Conservation (phyloP, 2,329 filamentous ascomycete genomes). For the Aspergillus sp. region DNA sequence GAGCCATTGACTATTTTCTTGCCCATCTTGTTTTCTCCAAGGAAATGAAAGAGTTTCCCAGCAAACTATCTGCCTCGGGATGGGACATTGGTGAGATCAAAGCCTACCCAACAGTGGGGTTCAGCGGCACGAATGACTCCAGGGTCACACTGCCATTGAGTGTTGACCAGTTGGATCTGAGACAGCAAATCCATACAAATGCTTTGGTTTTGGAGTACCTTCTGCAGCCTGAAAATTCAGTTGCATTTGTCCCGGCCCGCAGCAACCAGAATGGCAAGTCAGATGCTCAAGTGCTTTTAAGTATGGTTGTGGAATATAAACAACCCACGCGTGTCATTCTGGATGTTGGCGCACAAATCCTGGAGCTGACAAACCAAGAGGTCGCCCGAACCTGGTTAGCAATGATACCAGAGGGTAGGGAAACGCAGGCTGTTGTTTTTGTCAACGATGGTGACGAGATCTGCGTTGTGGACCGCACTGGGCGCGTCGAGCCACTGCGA, state of each 20-base stretch:
- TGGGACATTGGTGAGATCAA: slow-evolving; percentile 61
- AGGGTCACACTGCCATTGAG: slow-evolving; percentile 56
- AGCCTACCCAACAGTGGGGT: slow-evolving; percentile 58
- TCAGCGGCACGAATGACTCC: slow-evolving; percentile 70
- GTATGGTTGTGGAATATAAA: slow-evolving; percentile 41
- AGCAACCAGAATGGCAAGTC: slow-evolving; percentile 8
- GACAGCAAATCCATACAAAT: slow-evolving; percentile 62
- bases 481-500: slow-evolving; percentile 42
- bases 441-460: slow-evolving; percentile 43
- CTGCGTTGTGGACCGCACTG: slow-evolving; percentile 30
- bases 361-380: slow-evolving; percentile 61
- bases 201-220: slow-evolving; percentile 64
- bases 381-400: slow-evolving; percentile 58
- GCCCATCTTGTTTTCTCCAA: slow-evolving; percentile 59
- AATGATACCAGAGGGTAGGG: slow-evolving; percentile 11
- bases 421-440: slow-evolving; percentile 54
- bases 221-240: slow-evolving; percentile 52
- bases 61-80: slow-evolving; percentile 64
- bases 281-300: slow-evolving; percentile 39
- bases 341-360: slow-evolving; percentile 71
- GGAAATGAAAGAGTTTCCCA: slow-evolving; percentile 62
- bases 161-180: slow-evolving; percentile 58
- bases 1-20: slow-evolving; percentile 64
- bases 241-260: slow-evolving; percentile 15
- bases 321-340: slow-evolving; percentile 59